Evolutionary conservation across 73 alveolate genomes (phyloP).

Genomic region (Tetrahymena borealis): DNA sequence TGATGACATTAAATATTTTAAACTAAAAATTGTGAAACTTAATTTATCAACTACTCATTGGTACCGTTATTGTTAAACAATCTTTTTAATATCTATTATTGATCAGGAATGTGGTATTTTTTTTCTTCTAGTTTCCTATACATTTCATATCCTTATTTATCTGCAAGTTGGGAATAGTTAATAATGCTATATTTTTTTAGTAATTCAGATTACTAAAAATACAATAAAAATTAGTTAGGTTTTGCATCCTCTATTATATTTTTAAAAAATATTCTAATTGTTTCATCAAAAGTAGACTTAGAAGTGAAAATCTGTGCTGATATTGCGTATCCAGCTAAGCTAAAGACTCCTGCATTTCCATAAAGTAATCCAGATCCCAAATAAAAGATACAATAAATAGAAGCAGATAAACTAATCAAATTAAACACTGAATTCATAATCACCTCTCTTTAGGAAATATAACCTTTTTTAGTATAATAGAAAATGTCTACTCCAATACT

Average conservation of each 20-base stretch:
- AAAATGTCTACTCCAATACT: neutral
- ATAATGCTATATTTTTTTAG: neutral
- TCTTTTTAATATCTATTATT: no score
- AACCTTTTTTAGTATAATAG: neutral
- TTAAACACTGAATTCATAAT: neutral
- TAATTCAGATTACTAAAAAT: neutral
- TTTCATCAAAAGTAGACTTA: neutral
- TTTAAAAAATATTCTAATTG: neutral
- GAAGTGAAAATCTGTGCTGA: neutral
- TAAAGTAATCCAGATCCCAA: neutral
- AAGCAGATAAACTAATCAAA: neutral
- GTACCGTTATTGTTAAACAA: no score
- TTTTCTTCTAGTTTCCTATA: neutral
- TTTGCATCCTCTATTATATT: neutral
- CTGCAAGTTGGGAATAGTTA: neutral
- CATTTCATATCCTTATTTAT: neutral
- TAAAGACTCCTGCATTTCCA: neutral
- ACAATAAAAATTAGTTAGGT: neutral
- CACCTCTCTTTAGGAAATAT: neutral
- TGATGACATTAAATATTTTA: no score
- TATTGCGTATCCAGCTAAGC: neutral
- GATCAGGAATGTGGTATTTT: no score
- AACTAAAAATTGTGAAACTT: no score
- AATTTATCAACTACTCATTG: no score
- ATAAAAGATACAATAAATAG: neutral